Evolutionary conservation across 768 basidiomycete genomes (phyloP).

Genomic region (Gymnopilus dilepis): DNA sequence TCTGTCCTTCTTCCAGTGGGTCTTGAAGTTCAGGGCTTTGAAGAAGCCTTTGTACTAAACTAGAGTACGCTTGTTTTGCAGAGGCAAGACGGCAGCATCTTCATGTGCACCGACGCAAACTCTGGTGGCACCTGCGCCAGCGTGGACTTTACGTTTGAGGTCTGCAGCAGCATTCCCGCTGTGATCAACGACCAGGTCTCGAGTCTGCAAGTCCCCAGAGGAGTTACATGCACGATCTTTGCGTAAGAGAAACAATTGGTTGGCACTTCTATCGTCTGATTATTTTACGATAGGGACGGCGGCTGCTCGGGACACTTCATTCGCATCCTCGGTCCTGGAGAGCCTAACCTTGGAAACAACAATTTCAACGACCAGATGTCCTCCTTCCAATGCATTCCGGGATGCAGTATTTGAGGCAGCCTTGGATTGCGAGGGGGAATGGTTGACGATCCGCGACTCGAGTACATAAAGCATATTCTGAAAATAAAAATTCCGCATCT

Average conservation of each 20-base stretch:
- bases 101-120: neutral
- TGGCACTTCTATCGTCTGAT: neutral
- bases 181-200: neutral
- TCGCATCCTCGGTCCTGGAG: neutral
- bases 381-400: neutral
- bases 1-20: neutral
- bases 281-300: neutral
- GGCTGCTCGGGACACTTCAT: conserved; percentile 1
- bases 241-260: neutral
- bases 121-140: neutral
- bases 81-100: neutral
- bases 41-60: neutral
- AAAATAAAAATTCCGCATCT: too few relatives aligned
- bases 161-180: neutral
- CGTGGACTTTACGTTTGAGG: neutral
- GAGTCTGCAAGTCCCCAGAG: neutral
- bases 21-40: too few relatives aligned
- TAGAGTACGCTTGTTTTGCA: neutral
- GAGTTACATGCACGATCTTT: neutral
- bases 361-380: neutral
- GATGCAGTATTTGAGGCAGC: neutral
- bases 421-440: too few relatives aligned
- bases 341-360: neutral
- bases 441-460: too few relatives aligned
- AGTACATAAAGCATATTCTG: too few relatives aligned